Base-by-base conservation (phyloP, 2,329 filamentous ascomycete species). In the Aspergillus luchuensis region DNA sequence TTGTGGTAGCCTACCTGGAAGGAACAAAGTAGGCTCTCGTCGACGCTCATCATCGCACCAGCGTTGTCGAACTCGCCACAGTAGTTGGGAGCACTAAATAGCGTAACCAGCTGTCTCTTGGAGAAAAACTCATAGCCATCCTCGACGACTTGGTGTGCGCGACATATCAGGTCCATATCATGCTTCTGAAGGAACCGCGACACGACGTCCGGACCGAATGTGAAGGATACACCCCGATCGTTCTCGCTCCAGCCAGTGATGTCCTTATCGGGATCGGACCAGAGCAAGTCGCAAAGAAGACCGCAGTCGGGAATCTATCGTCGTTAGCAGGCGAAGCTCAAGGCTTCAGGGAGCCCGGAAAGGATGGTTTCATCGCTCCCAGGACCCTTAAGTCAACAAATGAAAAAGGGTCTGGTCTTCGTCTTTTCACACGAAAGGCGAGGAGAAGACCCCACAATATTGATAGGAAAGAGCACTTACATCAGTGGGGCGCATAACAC, bases 51-150 rank as follows among this genome's bases (percentile, higher is more conserved):
- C 94, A 99, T 98, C 67, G 95, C 95, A 77, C 95, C 95, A 56
- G 94, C 94, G 75, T 99, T 99, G 84, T 99, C 95, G 76, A 99
- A 99, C 82, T 99, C 95, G 79, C 94, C 94, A 73, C 94, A 99
- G 84, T 99, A 99, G 83, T 99, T 99, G 69, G 95, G 95, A 56
- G 95, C 95, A 74, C 92, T 97, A 84, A 99, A 99, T 61, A 99
- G 84, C 60, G 95, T 99, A 66, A 99, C 95, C 66, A 99, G 84
- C 79, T 98, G 94, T 71, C 95, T 89, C 83, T 98, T 98, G 63
- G 92, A 97, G 84, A 99, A 99, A 85, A 99, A 99, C 79, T 99
- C 95, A 81, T 99, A 99, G 59, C 95, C 95, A 72, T 99, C 95
- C 81, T 99, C 95, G 59, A 99, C 95, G 66, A 98, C 95, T 81